phyloP scores from a whole-genome alignment of 2,329 filamentous ascomycete species.

The Parastagonospora avenae region DNA sequence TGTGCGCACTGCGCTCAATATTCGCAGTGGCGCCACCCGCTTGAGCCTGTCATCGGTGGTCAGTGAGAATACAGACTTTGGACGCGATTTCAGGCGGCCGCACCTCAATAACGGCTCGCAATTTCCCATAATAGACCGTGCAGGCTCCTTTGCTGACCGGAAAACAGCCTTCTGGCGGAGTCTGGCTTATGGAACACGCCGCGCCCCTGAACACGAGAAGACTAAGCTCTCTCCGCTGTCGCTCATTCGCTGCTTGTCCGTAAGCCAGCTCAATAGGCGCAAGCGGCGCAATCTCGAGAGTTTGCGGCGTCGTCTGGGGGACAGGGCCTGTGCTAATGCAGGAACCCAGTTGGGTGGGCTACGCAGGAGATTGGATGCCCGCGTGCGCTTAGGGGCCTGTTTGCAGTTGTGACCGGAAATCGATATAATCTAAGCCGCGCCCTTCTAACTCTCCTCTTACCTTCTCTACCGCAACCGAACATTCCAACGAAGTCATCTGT shows the following conservation, averaged over 20 bases:
- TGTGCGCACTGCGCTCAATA: not conserved
- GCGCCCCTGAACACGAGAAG: slow-evolving; percentile 12
- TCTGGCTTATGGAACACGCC: slow-evolving; percentile 18
- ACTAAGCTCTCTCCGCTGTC: slow-evolving; percentile 12
- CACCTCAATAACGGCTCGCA: slow-evolving; percentile 2
- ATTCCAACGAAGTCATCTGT: slow-evolving; percentile 25
- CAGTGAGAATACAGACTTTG: slow-evolving; percentile 1
- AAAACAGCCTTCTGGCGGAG: slow-evolving; percentile 1
- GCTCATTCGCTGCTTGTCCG: slow-evolving; percentile 14
- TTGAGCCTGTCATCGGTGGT: slow-evolving; percentile 1
- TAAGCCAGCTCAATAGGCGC: slow-evolving; percentile 2
- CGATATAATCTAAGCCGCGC: slow-evolving; percentile 31
- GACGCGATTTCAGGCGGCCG: slow-evolving; percentile 9
- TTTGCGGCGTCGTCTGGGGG: slow-evolving; percentile 8
- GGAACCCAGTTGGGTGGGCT: slow-evolving; percentile 21
- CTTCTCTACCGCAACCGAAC: slow-evolving; percentile 12
- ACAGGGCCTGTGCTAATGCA: slow-evolving; percentile 21
- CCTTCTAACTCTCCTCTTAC: slow-evolving; percentile 12
- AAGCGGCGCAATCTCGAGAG: slow-evolving; percentile 3
- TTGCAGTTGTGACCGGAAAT: slow-evolving; percentile 13
- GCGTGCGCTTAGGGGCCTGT: slow-evolving; percentile 9
- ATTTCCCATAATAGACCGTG: slow-evolving; percentile 18
- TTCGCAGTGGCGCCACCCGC: not conserved
- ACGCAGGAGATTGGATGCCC: slow-evolving; percentile 16
- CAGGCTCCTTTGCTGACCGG: slow-evolving; percentile 10